Evolutionary conservation across 768 basidiomycete genomes (phyloP).

Genomic region (Trametes villosa): DNA sequence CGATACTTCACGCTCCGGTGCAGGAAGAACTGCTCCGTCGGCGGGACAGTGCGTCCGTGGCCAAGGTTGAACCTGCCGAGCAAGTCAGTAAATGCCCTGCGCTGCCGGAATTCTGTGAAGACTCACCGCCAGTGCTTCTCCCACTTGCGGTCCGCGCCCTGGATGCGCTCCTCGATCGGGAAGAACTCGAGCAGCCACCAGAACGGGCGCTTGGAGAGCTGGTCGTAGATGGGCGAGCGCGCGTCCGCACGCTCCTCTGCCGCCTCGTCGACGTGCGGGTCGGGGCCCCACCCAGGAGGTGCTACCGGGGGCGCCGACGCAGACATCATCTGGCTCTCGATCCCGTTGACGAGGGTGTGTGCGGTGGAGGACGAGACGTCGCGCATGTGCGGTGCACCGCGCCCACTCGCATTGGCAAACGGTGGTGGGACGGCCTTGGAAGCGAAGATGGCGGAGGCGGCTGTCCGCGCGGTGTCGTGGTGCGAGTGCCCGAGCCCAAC

Average conservation of each 20-base stretch:
- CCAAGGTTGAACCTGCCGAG: slow-evolving; percentile 30
- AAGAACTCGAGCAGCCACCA: slow-evolving; percentile 77
- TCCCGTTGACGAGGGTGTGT: slow-evolving; percentile 7
- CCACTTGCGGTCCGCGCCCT: slow-evolving; percentile 27
- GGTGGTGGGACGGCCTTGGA: neutral
- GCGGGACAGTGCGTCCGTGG: slow-evolving; percentile 25
- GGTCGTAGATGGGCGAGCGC: slow-evolving; percentile 56
- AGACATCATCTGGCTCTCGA: slow-evolving; percentile 1
- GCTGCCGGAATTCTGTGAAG: slow-evolving; percentile 9
- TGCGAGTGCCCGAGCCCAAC: neutral
- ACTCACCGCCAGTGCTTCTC: slow-evolving; percentile 14
- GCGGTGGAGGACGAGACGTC: slow-evolving; percentile 10
- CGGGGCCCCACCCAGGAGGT: slow-evolving; percentile 10
- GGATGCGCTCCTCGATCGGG: slow-evolving; percentile 35
- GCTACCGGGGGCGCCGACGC: neutral
- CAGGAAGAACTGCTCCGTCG: slow-evolving; percentile 20
- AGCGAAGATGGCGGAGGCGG: neutral
- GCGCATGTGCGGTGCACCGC: neutral
- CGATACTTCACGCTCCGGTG: slow-evolving; percentile 33
- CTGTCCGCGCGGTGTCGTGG: neutral
- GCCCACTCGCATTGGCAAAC: neutral
- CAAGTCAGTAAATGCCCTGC: neutral
- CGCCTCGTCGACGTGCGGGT: slow-evolving; percentile 44
- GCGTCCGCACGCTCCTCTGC: slow-evolving; percentile 67
- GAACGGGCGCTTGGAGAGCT: slow-evolving; percentile 47